Evolutionary conservation across 768 basidiomycete species (phyloP).

Genomic region (Tulasnella sp.): DNA sequence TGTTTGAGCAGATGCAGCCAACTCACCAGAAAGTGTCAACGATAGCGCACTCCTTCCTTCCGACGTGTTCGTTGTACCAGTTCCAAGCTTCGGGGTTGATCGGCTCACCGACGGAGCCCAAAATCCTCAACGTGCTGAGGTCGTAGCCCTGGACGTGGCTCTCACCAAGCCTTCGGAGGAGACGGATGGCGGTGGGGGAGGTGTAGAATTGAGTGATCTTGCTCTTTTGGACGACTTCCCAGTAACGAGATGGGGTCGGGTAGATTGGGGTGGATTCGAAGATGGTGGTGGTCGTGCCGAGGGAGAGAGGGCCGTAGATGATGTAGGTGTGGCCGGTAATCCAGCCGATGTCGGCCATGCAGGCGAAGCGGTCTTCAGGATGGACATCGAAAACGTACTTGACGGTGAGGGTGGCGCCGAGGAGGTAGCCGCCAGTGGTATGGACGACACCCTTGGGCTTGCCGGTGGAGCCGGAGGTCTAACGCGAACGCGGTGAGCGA

Average conservation of each 20-base stretch:
- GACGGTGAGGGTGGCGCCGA: constrained; percentile 87
- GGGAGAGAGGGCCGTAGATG: constrained; percentile 90
- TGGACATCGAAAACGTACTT: constrained; percentile 99
- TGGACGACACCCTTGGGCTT: constrained; percentile 81
- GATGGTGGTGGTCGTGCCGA: constrained; percentile 80
- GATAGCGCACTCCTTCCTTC: constrained; percentile 82
- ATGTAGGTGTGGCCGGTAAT: constrained; percentile 98
- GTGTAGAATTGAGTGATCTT: constrained; percentile 96
- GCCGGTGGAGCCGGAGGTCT: constrained; percentile 94
- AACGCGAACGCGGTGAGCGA: neutral
- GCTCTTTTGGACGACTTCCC: constrained; percentile 93
- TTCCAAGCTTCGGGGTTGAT: constrained; percentile 99
- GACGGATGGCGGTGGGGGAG: constrained; percentile 91
- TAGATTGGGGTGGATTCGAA: constrained; percentile 98
- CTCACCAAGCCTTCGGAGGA: constrained; percentile 81
- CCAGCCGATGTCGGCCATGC: constrained; percentile 99
- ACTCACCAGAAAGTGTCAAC: constrained; percentile 87
- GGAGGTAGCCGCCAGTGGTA: constrained; percentile 67
- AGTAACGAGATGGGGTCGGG: constrained; percentile 94
- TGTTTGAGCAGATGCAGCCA: too few relatives aligned
- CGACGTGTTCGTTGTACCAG: constrained; percentile 98
- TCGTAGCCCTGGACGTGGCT: constrained; percentile 85
- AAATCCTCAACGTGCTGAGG: constrained; percentile 76
- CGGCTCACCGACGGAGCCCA: constrained; percentile 95
- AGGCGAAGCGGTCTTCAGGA: constrained; percentile 92